Percentiles rank a stretch among this genome's conserved stretches.
phyloP scores from a whole-genome alignment of 2,329 filamentous ascomycete genomes.

The Diaporthe helianthi region DNA sequence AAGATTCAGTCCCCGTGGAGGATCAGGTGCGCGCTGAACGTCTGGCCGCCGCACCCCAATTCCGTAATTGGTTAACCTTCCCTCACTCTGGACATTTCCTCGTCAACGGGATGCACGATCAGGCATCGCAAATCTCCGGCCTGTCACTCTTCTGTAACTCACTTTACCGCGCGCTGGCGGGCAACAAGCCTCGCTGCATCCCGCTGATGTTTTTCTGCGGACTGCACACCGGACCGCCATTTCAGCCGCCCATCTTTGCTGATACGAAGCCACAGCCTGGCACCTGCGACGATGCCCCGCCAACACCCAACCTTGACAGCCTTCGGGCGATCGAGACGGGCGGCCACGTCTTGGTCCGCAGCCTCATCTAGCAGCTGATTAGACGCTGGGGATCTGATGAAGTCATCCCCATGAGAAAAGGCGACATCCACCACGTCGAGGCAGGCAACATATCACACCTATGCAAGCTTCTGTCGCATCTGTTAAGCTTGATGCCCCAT shows the following conservation, averaged over 20 bases:
- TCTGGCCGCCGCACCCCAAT: background rate
- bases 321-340: background rate
- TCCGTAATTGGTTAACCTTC: background rate
- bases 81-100: background rate
- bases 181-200: background rate
- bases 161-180: background rate
- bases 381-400: background rate
- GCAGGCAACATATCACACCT: background rate
- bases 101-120: background rate
- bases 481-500: background rate
- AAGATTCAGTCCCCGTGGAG: background rate
- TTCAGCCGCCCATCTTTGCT: no score
- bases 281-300: no score
- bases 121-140: background rate
- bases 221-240: background rate
- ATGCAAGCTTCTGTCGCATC: background rate
- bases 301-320: no score
- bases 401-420: background rate
- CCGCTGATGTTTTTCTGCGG: constrained; percentile 13
- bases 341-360: background rate
- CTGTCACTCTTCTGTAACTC: constrained; percentile 12
- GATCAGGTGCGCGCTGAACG: background rate
- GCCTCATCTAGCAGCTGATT: background rate
- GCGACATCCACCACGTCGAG: background rate
- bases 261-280: no score